These are phyloP conservation scores for Ramaria rubella DNA, from an alignment of 768 basidiomycete species.

Conservation along the genomic window DNA sequence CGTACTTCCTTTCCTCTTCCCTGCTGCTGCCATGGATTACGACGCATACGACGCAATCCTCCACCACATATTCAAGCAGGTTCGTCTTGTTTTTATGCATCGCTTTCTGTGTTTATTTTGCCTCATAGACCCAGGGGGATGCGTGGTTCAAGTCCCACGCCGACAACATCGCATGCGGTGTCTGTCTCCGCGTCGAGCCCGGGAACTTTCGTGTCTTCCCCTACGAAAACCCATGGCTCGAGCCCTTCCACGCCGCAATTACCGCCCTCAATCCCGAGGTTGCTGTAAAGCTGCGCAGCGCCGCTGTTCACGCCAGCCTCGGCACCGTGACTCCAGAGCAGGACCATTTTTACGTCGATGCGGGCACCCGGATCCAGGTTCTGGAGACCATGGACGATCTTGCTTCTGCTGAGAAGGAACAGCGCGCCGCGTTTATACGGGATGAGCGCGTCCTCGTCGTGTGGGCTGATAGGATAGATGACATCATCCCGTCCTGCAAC, in stretches of 20 bases:
- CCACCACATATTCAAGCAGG: slow-evolving; percentile 73
- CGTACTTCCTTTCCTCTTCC: no score
- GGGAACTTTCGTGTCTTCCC: slow-evolving; percentile 77
- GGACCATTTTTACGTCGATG: slow-evolving; percentile 51
- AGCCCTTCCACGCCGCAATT: slow-evolving; percentile 77
- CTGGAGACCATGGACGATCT: slow-evolving; percentile 62
- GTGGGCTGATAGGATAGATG: slow-evolving; percentile 83
- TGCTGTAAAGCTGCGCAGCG: slow-evolving; percentile 73
- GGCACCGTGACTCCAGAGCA: slow-evolving; percentile 60
- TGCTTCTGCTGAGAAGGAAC: slow-evolving; percentile 80
- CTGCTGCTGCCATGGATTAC: slow-evolving; percentile 10
- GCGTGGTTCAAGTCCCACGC: slow-evolving; percentile 84
- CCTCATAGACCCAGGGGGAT: slow-evolving; percentile 64
- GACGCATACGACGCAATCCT: slow-evolving; percentile 43
- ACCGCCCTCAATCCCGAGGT: slow-evolving; percentile 73
- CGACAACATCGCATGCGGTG: slow-evolving; percentile 73
- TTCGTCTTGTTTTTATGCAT: no score
- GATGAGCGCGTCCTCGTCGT: slow-evolving; percentile 78
- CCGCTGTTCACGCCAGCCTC: slow-evolving; percentile 74
- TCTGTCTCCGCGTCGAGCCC: slow-evolving; percentile 57
- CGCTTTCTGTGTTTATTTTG: slow-evolving; percentile 21
- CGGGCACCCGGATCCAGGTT: slow-evolving; percentile 82
- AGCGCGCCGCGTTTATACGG: slow-evolving; percentile 86
- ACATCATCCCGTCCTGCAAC: slow-evolving; percentile 62
- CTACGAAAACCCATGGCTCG: slow-evolving; percentile 74